Evolutionary conservation across 306 rosid genomes (phyloP), one percentile per base, ranked within the genome.

Genomic region (Mimosa pudica): DNA sequence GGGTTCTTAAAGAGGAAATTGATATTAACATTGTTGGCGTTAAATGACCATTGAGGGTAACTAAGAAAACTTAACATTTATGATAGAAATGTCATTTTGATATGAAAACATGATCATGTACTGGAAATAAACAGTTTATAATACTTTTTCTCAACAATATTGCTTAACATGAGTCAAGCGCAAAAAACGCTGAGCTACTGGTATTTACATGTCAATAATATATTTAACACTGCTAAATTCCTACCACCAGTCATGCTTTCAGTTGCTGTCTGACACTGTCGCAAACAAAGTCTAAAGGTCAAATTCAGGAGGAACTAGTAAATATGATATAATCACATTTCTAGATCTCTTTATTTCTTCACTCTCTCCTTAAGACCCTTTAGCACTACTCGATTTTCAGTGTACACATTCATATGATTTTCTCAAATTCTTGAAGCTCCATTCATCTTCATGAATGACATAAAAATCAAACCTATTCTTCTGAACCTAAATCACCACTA

Each of bases 141-240:
- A 62, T 32, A 11, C 20, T 49, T 18, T 10, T 49, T 38, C 20
- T 49, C 65, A 49, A 35, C 35, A 49, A 49, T 51, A 41, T 49
- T 24, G 74, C 55, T 38, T 11, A 72, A 72, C 10, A 7, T 32
- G 35, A 51, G 14, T 51, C 17, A 8, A 46, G 9, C 44, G 55
- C 61, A 79, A 49, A 51, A 66, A 47, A 62, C 62, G 66, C 45
- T 24, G 30, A 74, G 76, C 47, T 61, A 42, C 63, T 52, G 81
- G 84, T 33, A 70, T 58, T 74, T 77, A 83, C 84, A 48, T 58
- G 73, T 52, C 79, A 84, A 84, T 55, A 84, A 84, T 45, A 82
- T 65, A 13, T 49, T 49, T 49, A 64, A 62, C 58, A 52, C 58
- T 71, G 46, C 45, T 61, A 47, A 76, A 69, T 80, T 77, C 57